Evolutionary conservation across 2,329 filamentous ascomycete genomes (phyloP), one percentile per base, ranked within the genome.

Genomic region (Simplicillium aogashimaense): DNA sequence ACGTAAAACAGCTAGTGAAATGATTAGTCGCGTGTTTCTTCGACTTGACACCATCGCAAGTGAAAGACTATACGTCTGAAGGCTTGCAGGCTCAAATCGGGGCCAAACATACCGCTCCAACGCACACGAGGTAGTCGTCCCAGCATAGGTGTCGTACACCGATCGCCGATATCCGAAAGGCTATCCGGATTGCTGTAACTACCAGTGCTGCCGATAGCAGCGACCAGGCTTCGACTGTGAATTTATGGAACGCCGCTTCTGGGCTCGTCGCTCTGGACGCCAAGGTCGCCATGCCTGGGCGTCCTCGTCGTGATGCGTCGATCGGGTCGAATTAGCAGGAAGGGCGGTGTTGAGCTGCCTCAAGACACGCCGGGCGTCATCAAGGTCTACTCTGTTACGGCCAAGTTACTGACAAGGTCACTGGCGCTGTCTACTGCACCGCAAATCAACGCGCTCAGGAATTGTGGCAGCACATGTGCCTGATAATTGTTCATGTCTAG

Each of bases 1-100:
- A 50, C 39, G 30, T 54, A 54, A 8, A 42, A 39, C 3, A 36
- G 16, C 40, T 42, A 28, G 12, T 12, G 4, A 7, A 20, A 33
- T 33, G 5, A 12, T n/a, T 33, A n/a, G 15, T 12, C 13, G 5
- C 13, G 15, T 33, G 6, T 12, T 12, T 33, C 31, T 33, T 16
- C 13, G 15, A 33, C 13, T 16, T n/a, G 13, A 7, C 5, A n/a
- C 13, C 31, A 33, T n/a, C 31, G 31, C 31, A 12, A 33, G 6
- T 7, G 15, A 4, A 33, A 16, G 13, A n/a, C 13, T 12, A 12
- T 33, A 12, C 15, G 31, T 33, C n/a, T n/a, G 13, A n/a, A 5
- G 31, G 13, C 31, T 16, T 16, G 31, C 5, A 5, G 35, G 9
- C 7, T 17, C 12, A 29, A 28, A n/a, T 3, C 11, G 25, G 11